phyloP scores from a whole-genome alignment of 1,284 basidiomycete species.

The Cutaneotrichosporon sp. region DNA sequence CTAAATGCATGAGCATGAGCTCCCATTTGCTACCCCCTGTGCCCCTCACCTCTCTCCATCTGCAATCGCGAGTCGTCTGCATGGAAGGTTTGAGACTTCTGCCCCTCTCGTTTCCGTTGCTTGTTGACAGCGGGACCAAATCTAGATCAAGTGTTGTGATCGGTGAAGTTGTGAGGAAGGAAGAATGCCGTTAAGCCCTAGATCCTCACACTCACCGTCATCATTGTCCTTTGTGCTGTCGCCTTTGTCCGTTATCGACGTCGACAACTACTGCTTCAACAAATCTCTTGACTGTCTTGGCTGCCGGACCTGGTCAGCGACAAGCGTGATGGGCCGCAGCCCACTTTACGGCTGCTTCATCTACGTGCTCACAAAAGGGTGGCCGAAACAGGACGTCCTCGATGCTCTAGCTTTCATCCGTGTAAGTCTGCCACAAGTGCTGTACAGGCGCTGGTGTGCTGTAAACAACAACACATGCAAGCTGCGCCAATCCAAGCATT shows the following conservation, averaged over 20 bases:
- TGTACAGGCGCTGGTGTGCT: no score
- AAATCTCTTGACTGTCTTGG: neutral
- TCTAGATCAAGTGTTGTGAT: neutral
- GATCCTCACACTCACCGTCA: no score
- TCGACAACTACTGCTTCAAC: neutral
- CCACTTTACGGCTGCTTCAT: constrained; percentile 63
- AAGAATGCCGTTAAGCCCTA: neutral
- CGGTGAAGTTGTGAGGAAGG: no score
- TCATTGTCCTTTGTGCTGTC: no score
- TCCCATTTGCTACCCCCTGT: neutral
- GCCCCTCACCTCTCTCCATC: no score
- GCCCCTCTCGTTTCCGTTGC: neutral
- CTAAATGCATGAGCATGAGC: neutral
- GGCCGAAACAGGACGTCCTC: neutral
- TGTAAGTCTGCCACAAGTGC: neutral
- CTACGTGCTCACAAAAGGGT: constrained; percentile 61
- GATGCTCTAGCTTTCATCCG: neutral
- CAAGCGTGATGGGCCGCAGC: neutral
- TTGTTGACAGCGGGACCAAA: neutral
- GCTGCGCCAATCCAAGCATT: no score
- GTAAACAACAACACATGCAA: no score
- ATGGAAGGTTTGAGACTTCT: no score
- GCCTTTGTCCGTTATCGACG: neutral
- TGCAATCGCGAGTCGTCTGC: no score
- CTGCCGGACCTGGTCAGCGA: neutral